Conservation (phyloP, 2,329 filamentous ascomycete genomes). For the Verticillium zaregamsianum region DNA sequence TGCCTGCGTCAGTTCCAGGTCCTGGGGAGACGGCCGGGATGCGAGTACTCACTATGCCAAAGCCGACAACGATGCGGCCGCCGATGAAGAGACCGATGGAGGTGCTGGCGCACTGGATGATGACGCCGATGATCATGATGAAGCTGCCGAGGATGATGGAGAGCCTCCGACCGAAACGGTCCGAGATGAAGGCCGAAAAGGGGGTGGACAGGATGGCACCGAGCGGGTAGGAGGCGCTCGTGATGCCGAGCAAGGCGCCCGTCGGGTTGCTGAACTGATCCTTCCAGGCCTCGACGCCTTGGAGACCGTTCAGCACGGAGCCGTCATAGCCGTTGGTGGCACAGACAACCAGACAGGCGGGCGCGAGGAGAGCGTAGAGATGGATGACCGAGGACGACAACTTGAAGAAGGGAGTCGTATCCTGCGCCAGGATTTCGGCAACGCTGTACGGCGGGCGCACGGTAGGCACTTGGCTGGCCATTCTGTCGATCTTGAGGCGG, state of each 20-base stretch:
- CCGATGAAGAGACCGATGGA: conserved; percentile 24
- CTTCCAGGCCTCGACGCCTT: conserved; percentile 29
- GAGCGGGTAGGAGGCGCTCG: conserved; percentile 31
- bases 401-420: background rate
- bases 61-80: conserved; percentile 25
- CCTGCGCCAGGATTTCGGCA: background rate
- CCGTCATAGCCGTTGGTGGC: conserved; percentile 12
- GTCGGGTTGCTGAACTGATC: conserved; percentile 26
- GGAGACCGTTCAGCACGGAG: conserved; percentile 35
- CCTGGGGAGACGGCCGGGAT: background rate
- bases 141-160: conserved; percentile 29
- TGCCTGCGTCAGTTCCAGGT: background rate
- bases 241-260: conserved; percentile 28
- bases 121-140: conserved; percentile 23
- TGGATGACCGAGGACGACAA: background rate
- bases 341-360: background rate
- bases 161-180: conserved; percentile 33
- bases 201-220: conserved; percentile 32
- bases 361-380: background rate
- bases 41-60: conserved; percentile 14
- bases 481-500: background rate
- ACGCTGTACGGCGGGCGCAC: background rate
- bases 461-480: background rate
- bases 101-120: conserved; percentile 23
- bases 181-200: conserved; percentile 30